These are phyloP conservation scores for Pythium rishiriense DNA, from an alignment of 352 stramenopile species.

Conservation along the genomic window DNA sequence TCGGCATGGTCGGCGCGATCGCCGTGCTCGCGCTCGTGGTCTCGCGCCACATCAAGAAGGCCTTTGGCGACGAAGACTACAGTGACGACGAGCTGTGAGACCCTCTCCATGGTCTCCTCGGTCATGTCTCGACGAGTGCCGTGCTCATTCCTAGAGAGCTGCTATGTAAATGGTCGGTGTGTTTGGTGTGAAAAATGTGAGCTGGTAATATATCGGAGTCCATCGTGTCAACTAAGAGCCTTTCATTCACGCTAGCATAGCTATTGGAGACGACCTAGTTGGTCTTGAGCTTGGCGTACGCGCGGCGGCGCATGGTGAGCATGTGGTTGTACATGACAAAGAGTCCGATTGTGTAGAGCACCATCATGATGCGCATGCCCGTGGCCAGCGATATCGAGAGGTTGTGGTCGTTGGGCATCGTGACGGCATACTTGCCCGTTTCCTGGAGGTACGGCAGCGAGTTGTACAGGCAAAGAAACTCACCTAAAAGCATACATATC, in stretches of 20 bases:
- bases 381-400: constrained; percentile 74
- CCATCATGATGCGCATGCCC: constrained; percentile 59
- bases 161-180: constrained; percentile 1
- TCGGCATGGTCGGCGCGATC: constrained; percentile 59
- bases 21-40: constrained; percentile 48
- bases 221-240: background rate
- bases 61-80: constrained; percentile 28
- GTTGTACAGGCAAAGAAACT: constrained; percentile 74
- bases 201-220: background rate
- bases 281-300: constrained; percentile 78
- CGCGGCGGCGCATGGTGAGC: constrained; percentile 77
- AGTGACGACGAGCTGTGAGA: constrained; percentile 38
- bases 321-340: constrained; percentile 86
- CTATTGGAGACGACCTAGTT: constrained; percentile 4
- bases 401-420: constrained; percentile 81
- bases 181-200: background rate
- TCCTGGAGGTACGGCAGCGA: constrained; percentile 51
- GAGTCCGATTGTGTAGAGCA: constrained; percentile 72
- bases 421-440: constrained; percentile 62
- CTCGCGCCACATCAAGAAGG: constrained; percentile 56
- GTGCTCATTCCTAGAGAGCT: constrained; percentile 8
- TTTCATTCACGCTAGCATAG: no score
- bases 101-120: background rate
- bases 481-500: constrained; percentile 28
- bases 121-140: background rate